Evolutionary conservation across 306 rosid genomes (phyloP), one percentile per base, ranked within the genome.

Genomic region (Prunus davidiana): DNA sequence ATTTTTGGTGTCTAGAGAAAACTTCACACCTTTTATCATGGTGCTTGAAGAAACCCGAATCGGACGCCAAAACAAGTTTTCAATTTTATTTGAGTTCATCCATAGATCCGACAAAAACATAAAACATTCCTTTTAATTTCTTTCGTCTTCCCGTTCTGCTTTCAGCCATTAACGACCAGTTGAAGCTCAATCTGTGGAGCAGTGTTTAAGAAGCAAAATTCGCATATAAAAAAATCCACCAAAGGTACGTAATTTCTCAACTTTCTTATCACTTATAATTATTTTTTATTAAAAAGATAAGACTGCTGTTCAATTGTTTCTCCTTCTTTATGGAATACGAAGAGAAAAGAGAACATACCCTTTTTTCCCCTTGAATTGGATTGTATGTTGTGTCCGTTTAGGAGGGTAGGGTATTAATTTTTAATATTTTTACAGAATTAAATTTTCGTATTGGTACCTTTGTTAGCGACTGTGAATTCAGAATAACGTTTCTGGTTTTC

Each of bases 61-160:
- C 60, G 73, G 73, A 69, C 25, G 24, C 52, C 45, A 49, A 69
- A 69, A 19, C 56, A 16, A 25, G 9, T 8, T 15, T 18, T 69
- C 4, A 1, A 28, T 6, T 28, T 15, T 8, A 49, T 4, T 49
- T 69, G 24, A 49, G 3, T 8, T 8, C 60, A 16, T 25, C 24
- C 24, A 27, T 49, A 69, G 60, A 69, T 50, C 74, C 47, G 74
- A 50, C 47, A 50, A 18, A 70, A 70, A 51, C 18, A 25, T 52
- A 28, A 7, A 69, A 50, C 41, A 8, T 67, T 67, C 32, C 24
- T 46, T 65, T 18, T 38, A 41, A 50, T 66, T 66, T 0, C 52
- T 41, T 19, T 38, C 71, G 12, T n/a, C 69, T 22, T 47, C 41
- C 9, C n/a, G 11, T 27, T 68, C 43, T 25, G 16, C 10, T 13